Evolutionary conservation across 192 early-diverging fungal genomes (phyloP), one percentile per base, ranked within the genome.

Genomic region (Geranomyces michiganensis): DNA sequence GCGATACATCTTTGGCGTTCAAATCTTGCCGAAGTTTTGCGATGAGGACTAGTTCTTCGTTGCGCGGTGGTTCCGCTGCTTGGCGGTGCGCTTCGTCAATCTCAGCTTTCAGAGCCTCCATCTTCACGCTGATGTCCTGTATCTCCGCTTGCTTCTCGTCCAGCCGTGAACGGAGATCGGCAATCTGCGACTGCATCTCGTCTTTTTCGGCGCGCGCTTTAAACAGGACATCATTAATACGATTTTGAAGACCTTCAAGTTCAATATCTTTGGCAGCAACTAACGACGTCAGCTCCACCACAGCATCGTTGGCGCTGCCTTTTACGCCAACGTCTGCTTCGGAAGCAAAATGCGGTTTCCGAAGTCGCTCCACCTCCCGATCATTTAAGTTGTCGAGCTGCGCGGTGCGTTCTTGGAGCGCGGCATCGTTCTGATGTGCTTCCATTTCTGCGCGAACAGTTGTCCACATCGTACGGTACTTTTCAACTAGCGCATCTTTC

Each of bases 381-480:
- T 76, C 70, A 56, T 62, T 74, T 60, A 76, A 27, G 1, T 17
- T 70, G 53, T 73, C 71, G 55, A 78, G 72, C 29, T 63, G n/a
- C 12, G 46, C 70, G 0, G 32, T 56, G 26, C 72, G 72, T 47
- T 78, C 71, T 29, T 47, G 65, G 32, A 71, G 45, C 19, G 29
- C 70, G 7, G 24, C 61, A 24, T 73, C 79, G 46, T 70, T 47
- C 53, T 76, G 49, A 56, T 70, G 67, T 29, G 12, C n/a, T 29
- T 36, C 56, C 47, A 75, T 58, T 14, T 79, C 76, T 49, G 72
- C 81, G 58, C 77, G 65, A 12, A 65, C 45, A 19, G 60, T 70
- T n/a, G 55, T 62, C 13, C 84, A 44, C 79, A 83, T 85, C n/a
- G 70, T 62, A 0, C 74, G 75, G 56, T 83, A 83, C 47, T 81